Percentiles rank a stretch among this genome's conserved stretches.
Conservation (phyloP, 2,329 filamentous ascomycete species). For the Coniochaeta pulveracea region DNA sequence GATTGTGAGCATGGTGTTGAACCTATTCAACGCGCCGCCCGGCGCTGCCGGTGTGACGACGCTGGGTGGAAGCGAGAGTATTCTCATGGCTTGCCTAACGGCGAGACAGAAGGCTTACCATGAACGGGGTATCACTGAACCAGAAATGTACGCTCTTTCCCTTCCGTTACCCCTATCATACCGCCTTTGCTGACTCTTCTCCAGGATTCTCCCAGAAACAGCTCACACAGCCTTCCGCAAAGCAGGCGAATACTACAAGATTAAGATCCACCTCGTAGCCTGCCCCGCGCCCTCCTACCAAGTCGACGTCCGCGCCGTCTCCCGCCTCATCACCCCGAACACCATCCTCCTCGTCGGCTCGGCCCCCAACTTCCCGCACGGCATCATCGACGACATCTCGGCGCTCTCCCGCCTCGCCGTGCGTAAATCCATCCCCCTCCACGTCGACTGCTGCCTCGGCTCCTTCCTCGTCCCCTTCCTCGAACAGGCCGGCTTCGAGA, state of each 20-base stretch:
- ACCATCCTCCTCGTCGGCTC: conserved; percentile 89
- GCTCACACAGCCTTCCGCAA: conserved; percentile 96
- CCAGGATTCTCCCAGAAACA: conserved; percentile 83
- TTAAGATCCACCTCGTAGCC: conserved; percentile 80
- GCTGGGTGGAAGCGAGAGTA: conserved; percentile 89
- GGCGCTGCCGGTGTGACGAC: conserved; percentile 81
- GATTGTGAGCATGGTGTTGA: conserved; percentile 87
- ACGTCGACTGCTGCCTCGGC: conserved; percentile 95
- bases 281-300: conserved; percentile 81
- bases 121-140: conserved; percentile 81
- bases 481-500: conserved; percentile 84
- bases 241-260: conserved; percentile 89
- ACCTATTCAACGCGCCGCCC: conserved; percentile 81
- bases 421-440: conserved; percentile 71
- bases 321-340: conserved; percentile 84
- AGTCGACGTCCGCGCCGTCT: conserved; percentile 67
- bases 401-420: conserved; percentile 73
- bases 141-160: conserved; percentile 64
- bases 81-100: conserved; percentile 86
- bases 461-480: conserved; percentile 92
- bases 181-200: conserved; percentile 7
- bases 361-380: conserved; percentile 95
- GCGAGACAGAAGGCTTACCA: conserved; percentile 80
- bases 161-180: not conserved
- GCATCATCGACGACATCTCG: conserved; percentile 91